Percentiles rank a stretch among this genome's conserved stretches.
These are phyloP conservation scores for Ustulina deusta DNA, from an alignment of 2,329 filamentous ascomycete genomes.

Conservation along the genomic window DNA sequence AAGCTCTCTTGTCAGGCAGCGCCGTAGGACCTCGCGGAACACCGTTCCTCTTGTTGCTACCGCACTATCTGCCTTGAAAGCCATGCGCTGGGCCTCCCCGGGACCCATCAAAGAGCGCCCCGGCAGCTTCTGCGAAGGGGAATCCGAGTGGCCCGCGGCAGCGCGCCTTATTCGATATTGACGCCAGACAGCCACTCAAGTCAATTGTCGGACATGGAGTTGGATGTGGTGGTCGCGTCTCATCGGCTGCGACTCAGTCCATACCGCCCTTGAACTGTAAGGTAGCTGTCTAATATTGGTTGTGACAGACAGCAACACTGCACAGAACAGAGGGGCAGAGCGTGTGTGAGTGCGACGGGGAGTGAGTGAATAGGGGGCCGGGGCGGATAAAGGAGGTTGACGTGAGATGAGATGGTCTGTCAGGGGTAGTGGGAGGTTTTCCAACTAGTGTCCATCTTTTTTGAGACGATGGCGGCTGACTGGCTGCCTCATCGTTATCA, in stretches of 20 bases:
- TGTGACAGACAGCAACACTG: neutral
- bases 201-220: slow-evolving; percentile 8
- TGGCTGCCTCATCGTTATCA: neutral
- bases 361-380: neutral
- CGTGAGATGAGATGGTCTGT: neutral
- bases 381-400: slow-evolving; percentile 2
- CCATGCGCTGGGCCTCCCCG: neutral
- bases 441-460: neutral
- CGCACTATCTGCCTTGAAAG: neutral
- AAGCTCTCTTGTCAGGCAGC: neutral
- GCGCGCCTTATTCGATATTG: neutral
- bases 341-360: neutral
- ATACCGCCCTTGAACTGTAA: neutral
- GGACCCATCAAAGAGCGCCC: neutral
- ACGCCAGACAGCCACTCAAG: neutral
- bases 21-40: neutral
- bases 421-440: neutral
- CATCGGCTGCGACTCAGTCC: neutral
- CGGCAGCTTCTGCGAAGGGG: neutral
- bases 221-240: neutral
- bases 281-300: neutral
- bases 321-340: neutral
- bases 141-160: neutral
- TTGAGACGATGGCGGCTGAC: neutral
- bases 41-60: neutral